These are phyloP conservation scores for Yamadazyma sp. DNA, from an alignment of 805 yeast genomes.

Conservation along the genomic window DNA sequence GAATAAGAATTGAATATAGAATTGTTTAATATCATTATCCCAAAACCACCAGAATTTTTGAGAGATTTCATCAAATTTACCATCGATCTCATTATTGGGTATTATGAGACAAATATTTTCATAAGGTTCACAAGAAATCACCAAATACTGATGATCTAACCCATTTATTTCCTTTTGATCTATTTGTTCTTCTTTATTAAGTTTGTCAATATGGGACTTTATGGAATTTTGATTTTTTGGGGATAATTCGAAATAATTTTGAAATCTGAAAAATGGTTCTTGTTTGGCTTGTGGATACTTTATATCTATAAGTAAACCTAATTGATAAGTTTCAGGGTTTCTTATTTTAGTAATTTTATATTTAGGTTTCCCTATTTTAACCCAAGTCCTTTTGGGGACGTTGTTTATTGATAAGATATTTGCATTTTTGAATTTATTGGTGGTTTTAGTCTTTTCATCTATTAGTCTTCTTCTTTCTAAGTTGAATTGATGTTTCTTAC, in stretches of 20 bases:
- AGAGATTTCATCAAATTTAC: conserved; percentile 24
- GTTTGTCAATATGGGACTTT: conserved; percentile 22
- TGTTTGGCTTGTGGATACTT: conserved; percentile 50
- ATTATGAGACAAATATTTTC: conserved; percentile 75
- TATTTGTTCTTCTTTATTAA: conserved; percentile 9
- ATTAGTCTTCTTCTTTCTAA: conserved; percentile 54
- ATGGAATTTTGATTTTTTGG: conserved; percentile 36
- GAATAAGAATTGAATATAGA: conserved; percentile 58
- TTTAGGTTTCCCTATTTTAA: conserved; percentile 71
- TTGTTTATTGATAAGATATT: conserved; percentile 32
- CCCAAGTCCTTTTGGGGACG: conserved; percentile 45
- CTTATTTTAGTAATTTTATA: conserved; percentile 66
- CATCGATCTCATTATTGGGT: conserved; percentile 56
- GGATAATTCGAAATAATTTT: conserved; percentile 69
- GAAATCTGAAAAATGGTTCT: conserved; percentile 66
- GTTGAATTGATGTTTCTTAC: conserved; percentile 76
- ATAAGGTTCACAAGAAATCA: conserved; percentile 87
- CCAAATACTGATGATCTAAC: conserved; percentile 54
- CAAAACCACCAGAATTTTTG: conserved; percentile 62
- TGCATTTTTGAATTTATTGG: conserved; percentile 13
- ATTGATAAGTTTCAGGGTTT: conserved; percentile 52
- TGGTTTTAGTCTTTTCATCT: conserved; percentile 30
- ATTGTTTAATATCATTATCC: conserved; percentile 68
- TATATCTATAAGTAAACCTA: conserved; percentile 66
- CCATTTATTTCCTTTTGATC: conserved; percentile 1